Conservation (phyloP, 2,329 filamentous ascomycete species). For the Apiospora marii region DNA sequence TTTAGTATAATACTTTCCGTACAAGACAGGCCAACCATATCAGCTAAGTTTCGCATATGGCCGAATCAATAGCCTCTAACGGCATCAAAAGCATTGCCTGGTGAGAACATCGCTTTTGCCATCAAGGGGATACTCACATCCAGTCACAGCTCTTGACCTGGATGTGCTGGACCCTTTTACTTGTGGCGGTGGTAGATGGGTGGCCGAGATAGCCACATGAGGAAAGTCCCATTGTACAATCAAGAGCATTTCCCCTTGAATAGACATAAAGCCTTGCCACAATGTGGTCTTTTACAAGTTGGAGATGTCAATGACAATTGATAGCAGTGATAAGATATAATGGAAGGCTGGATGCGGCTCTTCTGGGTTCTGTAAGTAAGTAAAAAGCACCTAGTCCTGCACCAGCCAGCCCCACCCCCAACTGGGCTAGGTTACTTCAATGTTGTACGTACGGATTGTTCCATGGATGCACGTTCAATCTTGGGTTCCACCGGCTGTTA, state of each 20-base stretch:
- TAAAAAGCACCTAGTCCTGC: too few species aligned
- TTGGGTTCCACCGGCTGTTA: background rate
- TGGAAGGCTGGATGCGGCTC: constrained; percentile 1
- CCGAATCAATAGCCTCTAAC: too few species aligned
- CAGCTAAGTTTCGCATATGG: too few species aligned
- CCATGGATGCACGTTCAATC: background rate
- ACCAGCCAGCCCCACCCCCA: background rate
- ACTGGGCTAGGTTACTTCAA: background rate
- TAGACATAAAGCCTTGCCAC: background rate
- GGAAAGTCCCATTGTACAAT: background rate
- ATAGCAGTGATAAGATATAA: too few species aligned
- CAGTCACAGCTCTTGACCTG: background rate
- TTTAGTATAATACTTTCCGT: too few species aligned
- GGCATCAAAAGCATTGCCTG: too few species aligned
- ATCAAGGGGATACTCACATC: background rate
- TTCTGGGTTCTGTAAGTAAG: background rate
- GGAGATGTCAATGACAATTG: background rate
- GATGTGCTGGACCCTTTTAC: background rate
- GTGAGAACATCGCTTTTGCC: too few species aligned
- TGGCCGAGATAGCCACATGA: background rate
- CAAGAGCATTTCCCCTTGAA: too few species aligned
- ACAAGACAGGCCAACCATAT: too few species aligned
- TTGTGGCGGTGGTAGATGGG: background rate
- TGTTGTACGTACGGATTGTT: background rate
- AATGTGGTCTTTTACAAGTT: background rate